Percentiles rank a stretch among this genome's conserved stretches.
These are phyloP conservation scores for Lagenidium giganteum DNA, from an alignment of 352 stramenopile genomes.

Conservation along the genomic window DNA sequence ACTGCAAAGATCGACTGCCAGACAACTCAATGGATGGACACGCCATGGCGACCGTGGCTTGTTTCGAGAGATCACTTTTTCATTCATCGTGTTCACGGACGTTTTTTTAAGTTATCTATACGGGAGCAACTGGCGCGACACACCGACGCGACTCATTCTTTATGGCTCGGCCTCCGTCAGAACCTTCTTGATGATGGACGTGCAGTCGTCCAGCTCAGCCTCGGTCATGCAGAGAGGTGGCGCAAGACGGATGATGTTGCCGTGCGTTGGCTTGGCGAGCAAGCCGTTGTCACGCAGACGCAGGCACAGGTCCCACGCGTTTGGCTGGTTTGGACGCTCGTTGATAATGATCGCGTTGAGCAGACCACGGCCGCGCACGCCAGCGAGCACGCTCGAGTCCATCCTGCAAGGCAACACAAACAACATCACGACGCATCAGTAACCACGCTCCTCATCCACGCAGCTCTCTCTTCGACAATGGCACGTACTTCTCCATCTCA, in stretches of 20 bases:
- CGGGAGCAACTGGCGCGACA: too few relatives aligned
- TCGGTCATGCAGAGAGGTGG: constrained; percentile 95
- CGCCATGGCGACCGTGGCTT: too few relatives aligned
- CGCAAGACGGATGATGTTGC: constrained; percentile 97
- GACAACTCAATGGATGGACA: too few relatives aligned
- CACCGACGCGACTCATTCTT: too few relatives aligned
- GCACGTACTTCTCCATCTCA: constrained; percentile 76
- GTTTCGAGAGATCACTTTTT: too few relatives aligned
- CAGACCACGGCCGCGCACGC: constrained; percentile 94
- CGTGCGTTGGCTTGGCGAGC: constrained; percentile 98
- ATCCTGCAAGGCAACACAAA: constrained; percentile 19
- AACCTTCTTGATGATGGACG: constrained; percentile 73
- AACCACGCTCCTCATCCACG: background rate
- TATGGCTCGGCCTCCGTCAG: constrained; percentile 62
- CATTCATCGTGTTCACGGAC: too few relatives aligned
- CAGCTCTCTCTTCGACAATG: background rate
- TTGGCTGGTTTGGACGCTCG: constrained; percentile 77
- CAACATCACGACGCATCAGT: background rate
- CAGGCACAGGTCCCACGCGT: constrained; percentile 96
- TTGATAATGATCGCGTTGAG: constrained; percentile 98
- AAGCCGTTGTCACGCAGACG: constrained; percentile 94
- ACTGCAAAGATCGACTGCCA: too few relatives aligned
- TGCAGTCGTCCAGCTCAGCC: constrained; percentile 91
- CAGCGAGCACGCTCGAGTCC: constrained; percentile 57
- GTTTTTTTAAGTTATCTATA: too few relatives aligned